Evolutionary conservation across 2,329 filamentous ascomycete genomes (phyloP).

Genomic region (Falciphora oryzae): DNA sequence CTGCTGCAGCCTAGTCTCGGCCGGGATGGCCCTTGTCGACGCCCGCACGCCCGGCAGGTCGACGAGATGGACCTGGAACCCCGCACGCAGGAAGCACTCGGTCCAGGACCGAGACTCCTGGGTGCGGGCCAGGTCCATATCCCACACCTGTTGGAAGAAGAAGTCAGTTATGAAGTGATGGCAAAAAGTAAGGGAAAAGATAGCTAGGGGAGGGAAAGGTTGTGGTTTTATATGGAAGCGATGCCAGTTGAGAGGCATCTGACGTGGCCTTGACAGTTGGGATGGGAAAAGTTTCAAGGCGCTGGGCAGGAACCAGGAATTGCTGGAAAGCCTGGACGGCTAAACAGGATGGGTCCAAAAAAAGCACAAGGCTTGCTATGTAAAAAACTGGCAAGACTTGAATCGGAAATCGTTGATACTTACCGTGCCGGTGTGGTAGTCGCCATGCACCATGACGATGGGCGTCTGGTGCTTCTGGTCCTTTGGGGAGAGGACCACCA

Average conservation of each 20-base stretch:
- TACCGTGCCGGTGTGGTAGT: conserved; percentile 13
- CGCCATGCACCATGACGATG: conserved; percentile 14
- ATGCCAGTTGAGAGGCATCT: not conserved
- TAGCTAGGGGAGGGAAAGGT: not conserved
- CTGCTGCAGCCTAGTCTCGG: not conserved
- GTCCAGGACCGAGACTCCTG: not conserved
- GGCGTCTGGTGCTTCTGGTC: not conserved
- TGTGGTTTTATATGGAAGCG: not conserved
- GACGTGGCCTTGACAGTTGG: not conserved
- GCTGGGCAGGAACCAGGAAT: too few species aligned
- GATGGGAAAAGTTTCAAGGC: not conserved
- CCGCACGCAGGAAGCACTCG: not conserved
- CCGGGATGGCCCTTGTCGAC: not conserved
- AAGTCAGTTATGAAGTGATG: not conserved
- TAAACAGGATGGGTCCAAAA: not conserved
- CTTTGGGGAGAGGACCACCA: not conserved
- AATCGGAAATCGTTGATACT: not conserved
- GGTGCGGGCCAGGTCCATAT: not conserved
- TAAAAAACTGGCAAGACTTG: not conserved
- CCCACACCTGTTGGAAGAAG: not conserved
- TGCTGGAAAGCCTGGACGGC: too few species aligned
- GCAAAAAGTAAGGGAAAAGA: not conserved
- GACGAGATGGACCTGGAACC: not conserved
- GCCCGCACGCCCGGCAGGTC: not conserved
- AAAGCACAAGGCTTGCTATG: too few species aligned